Evolutionary conservation across 139 green algal genomes (phyloP).

Genomic region (Astrephomene gubernaculifera): DNA sequence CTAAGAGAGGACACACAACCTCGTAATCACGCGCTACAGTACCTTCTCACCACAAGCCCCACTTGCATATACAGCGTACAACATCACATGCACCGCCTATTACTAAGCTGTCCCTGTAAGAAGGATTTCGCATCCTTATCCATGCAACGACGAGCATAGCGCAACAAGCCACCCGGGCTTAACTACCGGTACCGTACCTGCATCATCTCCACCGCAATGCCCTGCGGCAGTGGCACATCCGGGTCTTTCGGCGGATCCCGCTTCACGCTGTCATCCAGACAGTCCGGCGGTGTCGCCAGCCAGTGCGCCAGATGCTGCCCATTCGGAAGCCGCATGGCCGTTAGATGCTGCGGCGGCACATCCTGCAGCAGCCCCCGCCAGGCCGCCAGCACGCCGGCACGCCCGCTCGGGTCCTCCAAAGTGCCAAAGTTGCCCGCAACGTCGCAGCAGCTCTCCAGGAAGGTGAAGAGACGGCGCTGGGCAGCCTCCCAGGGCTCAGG

Average conservation of each 20-base stretch:
- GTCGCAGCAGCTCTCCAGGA: not conserved
- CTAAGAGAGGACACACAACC: no score
- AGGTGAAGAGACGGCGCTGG: not conserved
- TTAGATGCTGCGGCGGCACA: not conserved
- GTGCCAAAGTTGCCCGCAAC: no score
- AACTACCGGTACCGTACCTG: no score
- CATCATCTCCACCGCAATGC: not conserved
- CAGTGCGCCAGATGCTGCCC: conserved; percentile 38
- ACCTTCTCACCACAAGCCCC: no score
- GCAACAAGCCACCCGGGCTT: no score
- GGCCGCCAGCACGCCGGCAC: not conserved
- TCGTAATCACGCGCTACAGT: no score
- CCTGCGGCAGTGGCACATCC: not conserved
- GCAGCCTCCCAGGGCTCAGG: not conserved
- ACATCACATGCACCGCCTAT: no score
- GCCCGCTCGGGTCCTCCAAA: not conserved
- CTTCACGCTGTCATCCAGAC: not conserved
- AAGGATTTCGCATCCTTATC: no score
- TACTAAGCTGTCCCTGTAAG: no score
- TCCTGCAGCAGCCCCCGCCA: not conserved
- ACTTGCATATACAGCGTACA: no score
- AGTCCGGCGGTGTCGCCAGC: not conserved
- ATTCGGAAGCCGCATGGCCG: not conserved
- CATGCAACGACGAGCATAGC: no score
- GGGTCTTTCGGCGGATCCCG: not conserved